A percentile compares a stretch with the other conserved stretches of the same genome.
phyloP scores from a whole-genome alignment of 2,329 filamentous ascomycete species.

The Aaosphaeria arxii region DNA sequence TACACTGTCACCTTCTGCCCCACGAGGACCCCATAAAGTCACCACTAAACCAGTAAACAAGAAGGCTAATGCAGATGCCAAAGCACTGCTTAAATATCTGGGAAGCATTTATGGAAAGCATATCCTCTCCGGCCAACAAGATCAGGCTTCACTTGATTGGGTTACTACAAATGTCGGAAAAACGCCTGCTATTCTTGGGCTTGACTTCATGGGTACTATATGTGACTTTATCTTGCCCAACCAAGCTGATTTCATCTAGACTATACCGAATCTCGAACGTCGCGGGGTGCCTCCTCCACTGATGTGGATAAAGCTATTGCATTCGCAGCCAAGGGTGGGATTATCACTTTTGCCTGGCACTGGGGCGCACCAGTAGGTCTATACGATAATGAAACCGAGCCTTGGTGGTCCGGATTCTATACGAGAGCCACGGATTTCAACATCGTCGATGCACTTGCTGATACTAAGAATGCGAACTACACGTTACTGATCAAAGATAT shows the following conservation, averaged over 20 bases:
- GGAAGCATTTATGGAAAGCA: slow-evolving; percentile 46
- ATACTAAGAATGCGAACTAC: slow-evolving; percentile 47
- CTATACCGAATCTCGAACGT: neutral
- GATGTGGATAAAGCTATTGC: slow-evolving; percentile 49
- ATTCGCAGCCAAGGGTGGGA: slow-evolving; percentile 44
- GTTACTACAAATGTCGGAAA: slow-evolving; percentile 45
- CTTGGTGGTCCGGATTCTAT: slow-evolving; percentile 53
- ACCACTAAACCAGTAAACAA: slow-evolving; percentile 38
- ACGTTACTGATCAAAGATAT: slow-evolving; percentile 48
- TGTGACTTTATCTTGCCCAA: too few relatives aligned
- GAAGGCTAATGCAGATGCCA: slow-evolving; percentile 36
- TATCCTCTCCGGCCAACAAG: slow-evolving; percentile 50
- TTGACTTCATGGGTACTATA: slow-evolving; percentile 44
- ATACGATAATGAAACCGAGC: slow-evolving; percentile 45
- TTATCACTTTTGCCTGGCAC: slow-evolving; percentile 50
- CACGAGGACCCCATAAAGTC: slow-evolving; percentile 41
- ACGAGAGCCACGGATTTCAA: slow-evolving; percentile 50
- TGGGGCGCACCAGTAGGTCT: slow-evolving; percentile 48
- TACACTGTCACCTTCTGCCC: slow-evolving; percentile 34
- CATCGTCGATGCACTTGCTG: slow-evolving; percentile 41
- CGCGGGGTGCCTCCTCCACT: slow-evolving; percentile 38
- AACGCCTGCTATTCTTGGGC: slow-evolving; percentile 46
- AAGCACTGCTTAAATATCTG: slow-evolving; percentile 43
- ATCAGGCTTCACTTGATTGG: slow-evolving; percentile 44
- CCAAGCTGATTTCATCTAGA: neutral